These are phyloP conservation scores for Mycena leptocephala DNA, from an alignment of 768 basidiomycete genomes.

Conservation along the genomic window DNA sequence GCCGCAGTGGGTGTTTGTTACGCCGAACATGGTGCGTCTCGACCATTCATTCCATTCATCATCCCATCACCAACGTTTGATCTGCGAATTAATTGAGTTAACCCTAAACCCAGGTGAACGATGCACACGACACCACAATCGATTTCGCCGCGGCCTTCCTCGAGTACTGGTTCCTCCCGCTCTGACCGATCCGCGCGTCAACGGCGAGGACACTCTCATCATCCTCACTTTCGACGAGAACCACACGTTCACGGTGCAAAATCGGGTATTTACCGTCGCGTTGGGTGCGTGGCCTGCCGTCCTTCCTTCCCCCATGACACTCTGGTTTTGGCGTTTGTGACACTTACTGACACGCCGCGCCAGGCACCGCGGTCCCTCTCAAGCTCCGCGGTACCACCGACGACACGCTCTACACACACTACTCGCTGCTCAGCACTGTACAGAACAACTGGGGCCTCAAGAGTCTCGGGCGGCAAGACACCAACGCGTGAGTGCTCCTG, in stretches of 20 bases:
- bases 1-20: constrained; percentile 75
- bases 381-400: constrained; percentile 62
- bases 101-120: constrained; percentile 60
- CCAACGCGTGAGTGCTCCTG: constrained; percentile 57
- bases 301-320: too few species aligned
- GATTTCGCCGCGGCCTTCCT: constrained; percentile 64
- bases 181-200: constrained; percentile 67
- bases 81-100: not conserved
- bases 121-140: constrained; percentile 74
- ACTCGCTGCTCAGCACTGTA: constrained; percentile 70
- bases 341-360: not conserved
- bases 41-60: not conserved
- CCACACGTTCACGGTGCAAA: constrained; percentile 57
- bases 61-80: too few species aligned
- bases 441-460: constrained; percentile 76
- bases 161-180: too few species aligned
- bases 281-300: constrained; percentile 50
- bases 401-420: constrained; percentile 73
- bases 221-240: constrained; percentile 78
- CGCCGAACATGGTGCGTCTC: constrained; percentile 65
- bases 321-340: not conserved
- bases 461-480: constrained; percentile 73
- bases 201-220: constrained; percentile 69
- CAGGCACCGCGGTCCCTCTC: constrained; percentile 58
- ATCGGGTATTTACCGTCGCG: constrained; percentile 63